Evolutionary conservation across 345 rosid genomes (phyloP).

Genomic region (Syzygium oleosum): DNA sequence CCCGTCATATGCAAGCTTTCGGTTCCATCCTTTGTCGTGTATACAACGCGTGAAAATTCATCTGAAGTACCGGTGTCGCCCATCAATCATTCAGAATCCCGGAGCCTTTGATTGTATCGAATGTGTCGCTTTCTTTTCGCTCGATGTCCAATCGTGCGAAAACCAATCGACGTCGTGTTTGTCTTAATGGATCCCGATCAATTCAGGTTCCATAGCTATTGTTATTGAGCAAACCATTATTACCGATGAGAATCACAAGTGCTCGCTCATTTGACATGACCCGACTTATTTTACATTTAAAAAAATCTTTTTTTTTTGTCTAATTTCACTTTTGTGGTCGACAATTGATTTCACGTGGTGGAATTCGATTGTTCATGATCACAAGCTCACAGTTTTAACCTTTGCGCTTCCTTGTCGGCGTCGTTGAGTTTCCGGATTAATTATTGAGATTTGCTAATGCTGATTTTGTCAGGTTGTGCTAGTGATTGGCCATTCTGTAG

Average conservation of each 20-base stretch:
- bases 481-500: background rate
- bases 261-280: background rate
- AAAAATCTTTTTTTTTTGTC: no score
- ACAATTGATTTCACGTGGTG: background rate
- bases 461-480: background rate
- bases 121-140: background rate
- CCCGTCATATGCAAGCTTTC: background rate
- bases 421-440: background rate
- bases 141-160: background rate
- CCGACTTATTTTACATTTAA: background rate
- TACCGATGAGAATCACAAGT: background rate
- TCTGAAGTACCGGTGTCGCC: background rate
- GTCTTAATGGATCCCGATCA: background rate
- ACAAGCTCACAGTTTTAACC: background rate
- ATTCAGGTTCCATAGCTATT: background rate
- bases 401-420: background rate
- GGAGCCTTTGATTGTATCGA: background rate
- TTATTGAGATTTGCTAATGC: background rate
- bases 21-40: background rate
- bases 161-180: background rate
- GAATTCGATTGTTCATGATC: background rate
- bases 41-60: background rate
- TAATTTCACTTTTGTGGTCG: background rate
- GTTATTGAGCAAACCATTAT: background rate
- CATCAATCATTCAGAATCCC: background rate